Conservation (phyloP, 2,329 filamentous ascomycete species). For the Monilinia aucupariae region DNA sequence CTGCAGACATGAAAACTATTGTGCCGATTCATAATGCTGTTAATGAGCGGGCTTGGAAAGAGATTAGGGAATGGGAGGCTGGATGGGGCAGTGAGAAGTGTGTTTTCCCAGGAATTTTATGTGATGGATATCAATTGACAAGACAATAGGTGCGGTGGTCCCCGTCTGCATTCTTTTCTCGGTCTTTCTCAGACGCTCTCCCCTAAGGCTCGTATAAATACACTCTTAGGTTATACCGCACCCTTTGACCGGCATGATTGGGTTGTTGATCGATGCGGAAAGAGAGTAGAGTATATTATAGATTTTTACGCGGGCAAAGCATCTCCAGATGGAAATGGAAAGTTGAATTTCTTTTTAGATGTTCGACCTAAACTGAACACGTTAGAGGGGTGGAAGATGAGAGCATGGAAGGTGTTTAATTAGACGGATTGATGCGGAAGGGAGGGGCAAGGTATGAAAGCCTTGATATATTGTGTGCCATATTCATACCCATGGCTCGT, state of each 20-base stretch:
- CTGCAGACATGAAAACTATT: conserved; percentile 79
- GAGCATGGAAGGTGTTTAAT: conserved; percentile 47
- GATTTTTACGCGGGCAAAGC: conserved; percentile 83
- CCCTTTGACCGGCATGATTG: conserved; percentile 98
- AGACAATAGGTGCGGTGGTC: conserved; percentile 60
- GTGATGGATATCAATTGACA: not conserved
- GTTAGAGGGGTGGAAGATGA: conserved; percentile 65
- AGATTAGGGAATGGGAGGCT: conserved; percentile 85
- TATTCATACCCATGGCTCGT: conserved; percentile 83
- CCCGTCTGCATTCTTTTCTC: conserved; percentile 75
- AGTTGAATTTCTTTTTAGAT: conserved; percentile 60
- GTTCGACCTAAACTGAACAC: conserved; percentile 64
- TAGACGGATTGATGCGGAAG: conserved; percentile 38
- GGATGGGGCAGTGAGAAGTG: conserved; percentile 58
- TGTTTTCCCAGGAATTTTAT: conserved; percentile 23
- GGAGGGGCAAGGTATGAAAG: conserved; percentile 64
- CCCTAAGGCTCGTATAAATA: conserved; percentile 78
- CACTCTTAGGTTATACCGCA: conserved; percentile 76
- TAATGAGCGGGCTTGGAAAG: conserved; percentile 90
- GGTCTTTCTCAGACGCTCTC: conserved; percentile 67
- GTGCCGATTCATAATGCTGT: conserved; percentile 98
- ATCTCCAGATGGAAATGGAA: conserved; percentile 38
- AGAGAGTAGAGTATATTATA: conserved; percentile 86
- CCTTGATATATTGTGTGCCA: conserved; percentile 83
- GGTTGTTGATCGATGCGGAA: conserved; percentile 89